A percentile compares a stretch with the other conserved stretches of the same genome.
Evolutionary conservation across 2,329 filamentous ascomycete genomes (phyloP).

Genomic region (Xylariaceae sp.): DNA sequence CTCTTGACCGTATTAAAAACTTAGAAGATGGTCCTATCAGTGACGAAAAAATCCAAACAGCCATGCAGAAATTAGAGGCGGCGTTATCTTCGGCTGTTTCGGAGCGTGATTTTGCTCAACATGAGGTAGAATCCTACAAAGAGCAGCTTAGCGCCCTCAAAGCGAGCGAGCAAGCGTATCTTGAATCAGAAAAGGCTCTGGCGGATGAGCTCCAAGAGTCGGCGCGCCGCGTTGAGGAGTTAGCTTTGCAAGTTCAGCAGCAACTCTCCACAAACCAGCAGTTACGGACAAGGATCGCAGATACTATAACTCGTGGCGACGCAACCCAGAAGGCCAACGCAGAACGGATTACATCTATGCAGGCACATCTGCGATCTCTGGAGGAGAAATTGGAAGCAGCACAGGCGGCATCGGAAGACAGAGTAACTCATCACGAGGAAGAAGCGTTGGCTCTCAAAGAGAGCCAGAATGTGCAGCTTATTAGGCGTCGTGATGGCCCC

Average conservation of each 20-base stretch:
- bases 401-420: conserved; percentile 82
- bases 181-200: conserved; percentile 60
- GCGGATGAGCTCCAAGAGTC: conserved; percentile 68
- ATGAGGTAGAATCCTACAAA: conserved; percentile 60
- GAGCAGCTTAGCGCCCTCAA: conserved; percentile 57
- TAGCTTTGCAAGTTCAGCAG: conserved; percentile 72
- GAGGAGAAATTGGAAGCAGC: conserved; percentile 81
- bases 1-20: conserved; percentile 61
- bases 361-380: conserved; percentile 71
- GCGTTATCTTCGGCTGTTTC: conserved; percentile 65
- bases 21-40: conserved; percentile 50
- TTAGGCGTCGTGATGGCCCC: conserved; percentile 59
- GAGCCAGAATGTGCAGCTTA: conserved; percentile 70
- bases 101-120: conserved; percentile 67
- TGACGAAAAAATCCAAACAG: conserved; percentile 59
- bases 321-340: conserved; percentile 76
- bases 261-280: conserved; percentile 75
- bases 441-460: conserved; percentile 74
- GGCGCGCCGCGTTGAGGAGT: conserved; percentile 71
- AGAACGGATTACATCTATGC: conserved; percentile 76
- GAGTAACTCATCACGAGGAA: conserved; percentile 77
- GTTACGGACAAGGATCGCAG: conserved; percentile 70
- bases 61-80: conserved; percentile 62
- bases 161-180: conserved; percentile 50
- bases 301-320: conserved; percentile 80